Percentiles rank a stretch among this genome's conserved stretches.
Conservation (phyloP, 2,329 filamentous ascomycete species). For the Verticillium longisporum region DNA sequence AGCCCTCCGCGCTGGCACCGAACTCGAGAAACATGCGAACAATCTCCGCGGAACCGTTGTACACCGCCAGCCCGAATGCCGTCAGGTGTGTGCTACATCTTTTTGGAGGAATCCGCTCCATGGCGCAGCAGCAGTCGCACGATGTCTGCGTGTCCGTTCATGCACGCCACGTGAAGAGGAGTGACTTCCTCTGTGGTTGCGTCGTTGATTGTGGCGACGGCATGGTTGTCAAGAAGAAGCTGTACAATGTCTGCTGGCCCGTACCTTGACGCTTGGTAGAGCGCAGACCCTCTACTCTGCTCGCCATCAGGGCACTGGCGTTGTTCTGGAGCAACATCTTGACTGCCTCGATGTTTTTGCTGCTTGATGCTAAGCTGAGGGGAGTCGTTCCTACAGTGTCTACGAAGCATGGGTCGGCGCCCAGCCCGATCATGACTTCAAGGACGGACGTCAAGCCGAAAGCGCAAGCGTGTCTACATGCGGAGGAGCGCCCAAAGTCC, state of each 20-base stretch:
- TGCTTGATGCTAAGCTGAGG: background rate
- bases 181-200: background rate
- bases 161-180: background rate
- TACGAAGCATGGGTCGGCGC: no score
- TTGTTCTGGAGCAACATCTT: background rate
- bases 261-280: background rate
- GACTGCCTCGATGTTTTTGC: background rate
- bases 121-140: background rate
- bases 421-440: no score
- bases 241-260: background rate
- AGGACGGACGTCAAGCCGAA: no score
- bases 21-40: no score
- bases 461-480: no score
- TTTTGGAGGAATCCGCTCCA: background rate
- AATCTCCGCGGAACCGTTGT: no score
- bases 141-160: background rate
- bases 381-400: background rate
- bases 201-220: background rate
- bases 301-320: background rate
- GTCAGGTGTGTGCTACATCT: background rate
- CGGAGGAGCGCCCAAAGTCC: no score
- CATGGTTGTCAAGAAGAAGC: background rate
- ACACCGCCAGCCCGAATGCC: no score
- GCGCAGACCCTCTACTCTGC: background rate
- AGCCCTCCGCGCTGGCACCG: no score